Conservation (phyloP, 2,329 filamentous ascomycete species). For the Didymosphaeria variabile region DNA sequence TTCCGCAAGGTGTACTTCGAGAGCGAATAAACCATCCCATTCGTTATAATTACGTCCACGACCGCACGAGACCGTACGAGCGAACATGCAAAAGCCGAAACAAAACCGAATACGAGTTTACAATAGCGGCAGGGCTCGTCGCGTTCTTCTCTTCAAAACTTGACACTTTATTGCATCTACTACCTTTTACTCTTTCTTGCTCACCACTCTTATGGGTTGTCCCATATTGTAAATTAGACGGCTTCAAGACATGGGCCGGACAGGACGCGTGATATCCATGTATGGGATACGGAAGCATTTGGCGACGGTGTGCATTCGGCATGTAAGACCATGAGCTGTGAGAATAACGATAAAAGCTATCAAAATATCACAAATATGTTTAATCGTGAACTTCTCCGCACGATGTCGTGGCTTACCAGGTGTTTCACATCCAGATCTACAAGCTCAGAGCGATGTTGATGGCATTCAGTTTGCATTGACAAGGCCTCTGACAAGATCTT, state of each 20-base stretch:
- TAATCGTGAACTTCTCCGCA: too few relatives aligned
- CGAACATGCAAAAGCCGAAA: background rate
- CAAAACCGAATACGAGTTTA: background rate
- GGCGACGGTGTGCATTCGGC: background rate
- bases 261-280: background rate
- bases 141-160: constrained; percentile 16
- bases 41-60: background rate
- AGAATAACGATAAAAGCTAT: constrained; percentile 7
- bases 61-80: background rate
- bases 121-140: background rate
- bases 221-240: constrained; percentile 22
- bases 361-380: background rate
- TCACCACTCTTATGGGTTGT: constrained; percentile 22
- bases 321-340: constrained; percentile 5
- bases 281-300: background rate
- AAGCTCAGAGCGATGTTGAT: too few relatives aligned
- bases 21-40: constrained; percentile 24
- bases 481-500: too few relatives aligned
- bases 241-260: background rate
- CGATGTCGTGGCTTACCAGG: too few relatives aligned
- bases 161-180: constrained; percentile 20
- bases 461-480: too few relatives aligned
- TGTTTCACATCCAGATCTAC: too few relatives aligned
- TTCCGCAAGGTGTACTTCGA: constrained; percentile 35
- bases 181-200: constrained; percentile 17